These are phyloP conservation scores for Danielia reshetovae DNA, from an alignment of 805 yeast species.

Conservation along the genomic window DNA sequence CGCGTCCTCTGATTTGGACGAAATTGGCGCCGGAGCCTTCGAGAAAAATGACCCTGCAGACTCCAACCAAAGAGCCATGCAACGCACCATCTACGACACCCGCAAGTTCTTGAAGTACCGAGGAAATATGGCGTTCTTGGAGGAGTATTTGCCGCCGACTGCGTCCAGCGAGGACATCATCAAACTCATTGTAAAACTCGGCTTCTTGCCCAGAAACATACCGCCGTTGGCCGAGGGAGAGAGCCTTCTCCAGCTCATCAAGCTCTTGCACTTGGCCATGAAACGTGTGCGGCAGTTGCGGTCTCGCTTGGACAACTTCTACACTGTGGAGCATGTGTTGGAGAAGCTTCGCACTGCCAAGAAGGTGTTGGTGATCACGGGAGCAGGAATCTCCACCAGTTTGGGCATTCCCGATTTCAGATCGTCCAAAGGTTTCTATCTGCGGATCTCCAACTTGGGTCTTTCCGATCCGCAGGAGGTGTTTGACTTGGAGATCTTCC, in stretches of 20 bases:
- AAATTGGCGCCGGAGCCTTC: slow-evolving; percentile 4
- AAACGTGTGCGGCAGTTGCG: slow-evolving; percentile 57
- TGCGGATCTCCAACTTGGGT: slow-evolving; percentile 62
- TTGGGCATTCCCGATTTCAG: slow-evolving; percentile 91
- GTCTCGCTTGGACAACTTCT: slow-evolving; percentile 48
- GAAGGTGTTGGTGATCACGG: slow-evolving; percentile 73
- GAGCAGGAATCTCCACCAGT: slow-evolving; percentile 91
- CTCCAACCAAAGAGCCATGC: neutral
- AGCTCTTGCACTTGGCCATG: slow-evolving; percentile 59
- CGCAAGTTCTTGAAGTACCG: slow-evolving; percentile 49
- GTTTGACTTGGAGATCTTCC: slow-evolving; percentile 69
- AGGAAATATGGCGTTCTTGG: slow-evolving; percentile 61
- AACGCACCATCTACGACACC: slow-evolving; percentile 20
- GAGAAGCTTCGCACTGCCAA: slow-evolving; percentile 21
- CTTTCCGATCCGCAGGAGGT: slow-evolving; percentile 88
- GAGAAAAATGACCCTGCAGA: slow-evolving; percentile 1
- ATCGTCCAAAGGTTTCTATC: slow-evolving; percentile 81
- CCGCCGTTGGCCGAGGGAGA: slow-evolving; percentile 35
- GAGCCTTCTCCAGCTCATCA: slow-evolving; percentile 44
- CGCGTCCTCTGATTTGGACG: slow-evolving; percentile 11
- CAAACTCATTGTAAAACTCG: slow-evolving; percentile 56
- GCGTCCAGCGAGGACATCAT: slow-evolving; percentile 57
- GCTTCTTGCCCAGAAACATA: slow-evolving; percentile 44
- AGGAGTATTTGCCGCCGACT: slow-evolving; percentile 55
- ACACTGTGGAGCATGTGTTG: slow-evolving; percentile 56